A percentile compares a stretch with the other conserved stretches of the same genome.
Evolutionary conservation across 495 filamentous ascomycete species (phyloP).

Genomic region (Melanomma pulvis-pyrius): DNA sequence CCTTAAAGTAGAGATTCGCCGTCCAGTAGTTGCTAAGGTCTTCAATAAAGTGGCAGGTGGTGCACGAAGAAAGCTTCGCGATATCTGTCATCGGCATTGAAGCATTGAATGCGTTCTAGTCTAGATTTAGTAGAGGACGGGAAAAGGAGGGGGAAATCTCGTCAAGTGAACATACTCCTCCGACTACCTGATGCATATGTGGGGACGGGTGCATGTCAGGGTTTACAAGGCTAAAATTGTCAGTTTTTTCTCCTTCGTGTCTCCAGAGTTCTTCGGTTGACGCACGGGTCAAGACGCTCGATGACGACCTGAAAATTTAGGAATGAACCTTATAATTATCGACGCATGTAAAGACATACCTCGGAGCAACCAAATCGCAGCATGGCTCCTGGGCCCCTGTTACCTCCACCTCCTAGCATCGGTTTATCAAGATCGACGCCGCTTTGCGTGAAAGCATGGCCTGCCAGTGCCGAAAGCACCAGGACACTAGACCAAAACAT

Average conservation of each 20-base stretch:
- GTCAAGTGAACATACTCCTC: slow-evolving; percentile 2
- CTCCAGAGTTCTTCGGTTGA: background rate
- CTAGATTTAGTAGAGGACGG: background rate
- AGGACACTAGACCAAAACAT: background rate
- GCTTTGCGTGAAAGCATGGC: background rate
- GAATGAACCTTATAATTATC: background rate
- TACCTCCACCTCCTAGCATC: slow-evolving; percentile 14
- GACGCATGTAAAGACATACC: background rate
- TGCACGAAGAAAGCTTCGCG: slow-evolving; percentile 9
- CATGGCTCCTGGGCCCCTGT: slow-evolving; percentile 15
- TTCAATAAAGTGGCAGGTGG: slow-evolving; percentile 30
- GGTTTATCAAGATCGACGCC: slow-evolving; percentile 16
- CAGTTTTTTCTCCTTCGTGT: background rate
- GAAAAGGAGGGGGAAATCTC: background rate
- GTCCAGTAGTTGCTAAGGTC: slow-evolving; percentile 34
- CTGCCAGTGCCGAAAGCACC: background rate
- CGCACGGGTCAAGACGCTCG: slow-evolving; percentile 29
- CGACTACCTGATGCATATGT: slow-evolving; percentile 31
- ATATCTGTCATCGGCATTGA: slow-evolving; percentile 31
- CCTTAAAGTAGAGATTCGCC: slow-evolving; percentile 26
- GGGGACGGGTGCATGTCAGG: slow-evolving; percentile 25
- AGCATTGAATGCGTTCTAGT: slow-evolving; percentile 19
- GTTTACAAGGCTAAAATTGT: slow-evolving; percentile 21
- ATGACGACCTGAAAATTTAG: slow-evolving; percentile 20
- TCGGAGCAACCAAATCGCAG: slow-evolving; percentile 24